Base-by-base conservation (phyloP, 768 basidiomycete species). In the Cystofilobasidium bisporidii region DNA sequence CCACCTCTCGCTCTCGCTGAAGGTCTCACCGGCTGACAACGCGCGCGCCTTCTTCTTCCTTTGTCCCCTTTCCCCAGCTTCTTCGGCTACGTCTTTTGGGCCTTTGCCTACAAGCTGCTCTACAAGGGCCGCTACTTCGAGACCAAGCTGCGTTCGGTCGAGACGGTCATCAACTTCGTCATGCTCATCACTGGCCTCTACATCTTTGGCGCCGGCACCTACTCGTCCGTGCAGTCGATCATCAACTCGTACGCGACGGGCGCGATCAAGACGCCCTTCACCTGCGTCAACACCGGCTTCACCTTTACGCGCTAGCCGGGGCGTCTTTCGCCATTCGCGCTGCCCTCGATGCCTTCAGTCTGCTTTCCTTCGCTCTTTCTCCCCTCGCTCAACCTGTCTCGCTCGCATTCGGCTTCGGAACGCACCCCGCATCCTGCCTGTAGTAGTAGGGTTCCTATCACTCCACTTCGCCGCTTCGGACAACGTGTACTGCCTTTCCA, bases 241-340 rank as follows among this genome's bases (percentile, higher is more conserved):
- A 69, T 65, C 30, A 71, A 70, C 57, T 71, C 67, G 6, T 71
- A 71, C 40, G 62, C 61, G n/a, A 53, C 43, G 1, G 59, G 59
- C 40, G n/a, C 43, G 18, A 71, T 71, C 65, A 72, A 73, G 60
- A 70, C 62, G 9, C 71, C 72, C 4, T 73, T 73, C 63, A 58
- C 62, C n/a, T 73, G 72, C 63, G 61, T 26, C 59, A 69, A 71
- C 43, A 57, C 50, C 41, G 70, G 70, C 1, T 71, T 71, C 70
- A 28, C 11, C 45, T 64, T 71, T 57, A 53, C 65, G 5, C 47
- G 43, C 14, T 43, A 15, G 14, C 5, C 6, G 36, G 5, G 6
- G 36, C 12, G 36, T 5, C 6, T 12, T 5, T 36, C 36, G 6
- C 36, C 36, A 5, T 36, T 12, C 36, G 36, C 36, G 5, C 36